These are phyloP conservation scores for Leishmania major DNA, from an alignment of 208 protist genomes.

Conservation along the genomic window DNA sequence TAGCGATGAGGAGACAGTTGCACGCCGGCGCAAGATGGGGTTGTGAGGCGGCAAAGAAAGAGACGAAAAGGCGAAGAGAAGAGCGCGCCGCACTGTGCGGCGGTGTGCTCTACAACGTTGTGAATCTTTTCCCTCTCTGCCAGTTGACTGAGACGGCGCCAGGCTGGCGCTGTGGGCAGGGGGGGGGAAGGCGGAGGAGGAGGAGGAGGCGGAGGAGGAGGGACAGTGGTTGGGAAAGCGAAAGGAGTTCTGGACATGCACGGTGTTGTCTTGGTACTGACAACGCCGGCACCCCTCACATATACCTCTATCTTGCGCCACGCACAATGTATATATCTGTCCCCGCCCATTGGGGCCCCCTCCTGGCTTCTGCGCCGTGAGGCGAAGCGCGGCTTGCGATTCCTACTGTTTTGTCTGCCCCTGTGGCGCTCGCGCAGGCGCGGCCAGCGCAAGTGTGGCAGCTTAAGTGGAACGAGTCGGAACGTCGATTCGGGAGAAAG, in stretches of 20 bases:
- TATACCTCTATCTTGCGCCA: neutral
- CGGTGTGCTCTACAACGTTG: neutral
- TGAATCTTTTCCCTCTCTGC: neutral
- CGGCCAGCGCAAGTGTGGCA: neutral
- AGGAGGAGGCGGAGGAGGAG: neutral
- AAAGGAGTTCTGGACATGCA: neutral
- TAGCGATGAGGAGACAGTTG: slow-evolving; percentile 24
- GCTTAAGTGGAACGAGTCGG: neutral
- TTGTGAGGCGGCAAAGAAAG: neutral
- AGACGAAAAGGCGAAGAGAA: neutral
- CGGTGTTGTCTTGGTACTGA: neutral
- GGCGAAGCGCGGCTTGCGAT: neutral
- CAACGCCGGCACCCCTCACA: neutral
- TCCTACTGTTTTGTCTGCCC: neutral
- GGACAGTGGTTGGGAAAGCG: neutral
- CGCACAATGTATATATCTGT: neutral
- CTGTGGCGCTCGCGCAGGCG: neutral
- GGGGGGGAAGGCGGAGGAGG: neutral
- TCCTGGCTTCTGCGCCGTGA: neutral
- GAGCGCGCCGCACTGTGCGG: neutral
- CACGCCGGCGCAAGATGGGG: slow-evolving; percentile 8
- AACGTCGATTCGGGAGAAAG: neutral
- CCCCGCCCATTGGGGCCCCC: neutral
- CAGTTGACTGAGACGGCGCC: neutral
- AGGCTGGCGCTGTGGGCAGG: neutral